Conservation (phyloP, 371 early-diverging fungal genomes). For the Rhizopus microsporus region DNA sequence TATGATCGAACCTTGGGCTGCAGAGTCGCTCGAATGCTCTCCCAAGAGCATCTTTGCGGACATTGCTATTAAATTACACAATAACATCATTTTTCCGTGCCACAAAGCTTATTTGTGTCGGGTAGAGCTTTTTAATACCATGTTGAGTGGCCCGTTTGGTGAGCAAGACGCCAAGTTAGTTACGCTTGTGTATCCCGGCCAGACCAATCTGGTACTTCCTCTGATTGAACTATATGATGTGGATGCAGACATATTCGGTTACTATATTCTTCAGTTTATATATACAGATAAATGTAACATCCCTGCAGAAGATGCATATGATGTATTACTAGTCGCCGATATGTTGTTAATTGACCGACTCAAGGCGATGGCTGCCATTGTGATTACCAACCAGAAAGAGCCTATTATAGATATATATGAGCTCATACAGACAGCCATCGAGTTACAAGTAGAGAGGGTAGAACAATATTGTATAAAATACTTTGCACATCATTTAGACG, state of each 20-base stretch:
- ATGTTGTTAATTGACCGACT: slow-evolving; percentile 34
- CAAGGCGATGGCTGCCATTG: slow-evolving; percentile 37
- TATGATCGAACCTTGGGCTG: neutral
- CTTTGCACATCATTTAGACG: slow-evolving; percentile 37
- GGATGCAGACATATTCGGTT: slow-evolving; percentile 24
- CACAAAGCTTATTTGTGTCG: slow-evolving; percentile 40
- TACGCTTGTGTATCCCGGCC: slow-evolving; percentile 7
- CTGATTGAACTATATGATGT: slow-evolving; percentile 28
- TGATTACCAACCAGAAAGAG: slow-evolving; percentile 26
- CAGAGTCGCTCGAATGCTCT: neutral
- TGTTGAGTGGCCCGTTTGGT: slow-evolving; percentile 34
- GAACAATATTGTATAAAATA: slow-evolving; percentile 43
- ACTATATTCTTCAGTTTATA: slow-evolving; percentile 34
- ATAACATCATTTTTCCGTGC: slow-evolving; percentile 27
- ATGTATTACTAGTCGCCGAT: slow-evolving; percentile 34
- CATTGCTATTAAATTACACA: slow-evolving; percentile 31
- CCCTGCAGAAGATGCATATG: slow-evolving; percentile 32
- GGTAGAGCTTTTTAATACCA: slow-evolving; percentile 36
- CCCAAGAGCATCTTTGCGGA: slow-evolving; percentile 30
- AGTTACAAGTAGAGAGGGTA: slow-evolving; percentile 34
- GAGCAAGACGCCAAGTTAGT: slow-evolving; percentile 19
- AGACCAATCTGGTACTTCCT: slow-evolving; percentile 13
- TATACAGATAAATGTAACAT: slow-evolving; percentile 45
- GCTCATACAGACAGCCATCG: slow-evolving; percentile 27
- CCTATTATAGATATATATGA: slow-evolving; percentile 35